Percentiles rank a stretch among this genome's conserved stretches.
These are phyloP conservation scores for Conidiobolus incongruus DNA, from an alignment of 371 early-diverging fungal species.

Conservation along the genomic window DNA sequence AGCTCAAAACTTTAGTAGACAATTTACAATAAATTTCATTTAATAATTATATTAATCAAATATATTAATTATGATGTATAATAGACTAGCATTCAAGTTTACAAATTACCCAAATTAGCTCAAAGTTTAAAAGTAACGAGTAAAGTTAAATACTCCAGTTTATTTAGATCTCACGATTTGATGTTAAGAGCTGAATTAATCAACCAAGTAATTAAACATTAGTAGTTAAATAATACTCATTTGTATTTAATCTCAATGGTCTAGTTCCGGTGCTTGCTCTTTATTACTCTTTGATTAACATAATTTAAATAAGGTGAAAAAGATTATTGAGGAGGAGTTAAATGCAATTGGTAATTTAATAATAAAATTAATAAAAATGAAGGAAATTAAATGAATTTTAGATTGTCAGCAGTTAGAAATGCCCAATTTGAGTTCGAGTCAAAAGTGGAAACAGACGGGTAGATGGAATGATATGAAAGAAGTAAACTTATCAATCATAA, in stretches of 20 bases:
- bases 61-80: no score
- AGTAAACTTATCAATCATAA: conserved; percentile 16
- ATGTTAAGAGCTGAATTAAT: no score
- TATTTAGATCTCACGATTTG: no score
- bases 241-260: conserved; percentile 12
- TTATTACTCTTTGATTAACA: conserved; percentile 57
- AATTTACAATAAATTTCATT: no score
- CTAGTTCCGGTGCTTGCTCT: conserved; percentile 58
- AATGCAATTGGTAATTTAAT: conserved; percentile 24
- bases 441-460: conserved; percentile 55
- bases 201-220: no score
- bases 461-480: conserved; percentile 46
- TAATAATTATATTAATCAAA: no score
- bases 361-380: neutral
- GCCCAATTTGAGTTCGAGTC: conserved; percentile 36
- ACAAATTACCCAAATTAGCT: no score
- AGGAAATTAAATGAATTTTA: conserved; percentile 4
- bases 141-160: no score
- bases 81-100: no score
- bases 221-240: neutral
- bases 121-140: no score
- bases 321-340: conserved; percentile 63
- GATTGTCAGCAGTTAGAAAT: conserved; percentile 52
- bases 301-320: conserved; percentile 42
- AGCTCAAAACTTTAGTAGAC: no score